phyloP scores from a whole-genome alignment of 768 basidiomycete genomes.

The Mycena epipterygia region DNA sequence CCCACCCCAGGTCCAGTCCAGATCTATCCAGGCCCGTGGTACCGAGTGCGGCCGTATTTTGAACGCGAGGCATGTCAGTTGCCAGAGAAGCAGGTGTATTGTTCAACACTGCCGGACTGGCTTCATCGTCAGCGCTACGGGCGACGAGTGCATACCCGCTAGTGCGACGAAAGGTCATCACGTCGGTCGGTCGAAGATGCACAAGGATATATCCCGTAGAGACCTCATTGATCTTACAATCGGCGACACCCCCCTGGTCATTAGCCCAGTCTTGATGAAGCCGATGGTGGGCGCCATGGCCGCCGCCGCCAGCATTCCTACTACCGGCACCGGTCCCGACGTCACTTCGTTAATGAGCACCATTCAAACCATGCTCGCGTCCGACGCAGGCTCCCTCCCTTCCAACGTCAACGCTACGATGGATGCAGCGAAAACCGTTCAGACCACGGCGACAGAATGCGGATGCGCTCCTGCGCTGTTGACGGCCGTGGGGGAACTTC shows the following conservation, averaged over 20 bases:
- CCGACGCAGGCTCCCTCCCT: background rate
- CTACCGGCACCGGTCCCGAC: background rate
- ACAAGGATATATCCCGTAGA: background rate
- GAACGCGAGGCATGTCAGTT: slow-evolving; percentile 15
- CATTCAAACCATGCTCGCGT: background rate
- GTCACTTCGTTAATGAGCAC: background rate
- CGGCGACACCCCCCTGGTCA: background rate
- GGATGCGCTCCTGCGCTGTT: background rate
- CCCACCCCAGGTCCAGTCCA: too few species aligned
- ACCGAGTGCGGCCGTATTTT: slow-evolving; percentile 20
- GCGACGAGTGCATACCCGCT: background rate
- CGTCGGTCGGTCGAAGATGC: background rate
- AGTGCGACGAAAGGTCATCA: background rate
- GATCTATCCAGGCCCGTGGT: background rate
- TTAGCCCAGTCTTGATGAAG: background rate
- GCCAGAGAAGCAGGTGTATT: slow-evolving; percentile 30
- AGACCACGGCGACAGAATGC: background rate
- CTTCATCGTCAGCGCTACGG: background rate
- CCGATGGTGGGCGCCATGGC: background rate
- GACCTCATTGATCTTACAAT: background rate
- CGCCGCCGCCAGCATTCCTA: background rate
- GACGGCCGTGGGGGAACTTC: background rate
- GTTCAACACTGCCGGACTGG: slow-evolving; percentile 14
- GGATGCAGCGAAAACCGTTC: background rate
- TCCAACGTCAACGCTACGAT: background rate